Conservation (phyloP, 768 basidiomycete genomes). For the Pisolithus marmoratus region DNA sequence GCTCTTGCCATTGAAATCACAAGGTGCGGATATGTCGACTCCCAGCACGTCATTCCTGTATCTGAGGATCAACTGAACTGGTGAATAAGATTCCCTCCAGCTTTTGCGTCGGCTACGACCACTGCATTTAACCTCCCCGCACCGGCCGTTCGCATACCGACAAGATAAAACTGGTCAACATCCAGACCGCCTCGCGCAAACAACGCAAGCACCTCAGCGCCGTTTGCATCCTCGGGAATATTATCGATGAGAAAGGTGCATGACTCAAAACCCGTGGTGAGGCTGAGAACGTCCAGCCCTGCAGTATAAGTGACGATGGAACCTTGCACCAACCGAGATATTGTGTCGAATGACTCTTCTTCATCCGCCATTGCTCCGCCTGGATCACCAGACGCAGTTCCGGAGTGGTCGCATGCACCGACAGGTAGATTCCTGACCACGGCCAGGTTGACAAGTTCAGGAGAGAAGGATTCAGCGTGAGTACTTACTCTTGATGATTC, state of each 20-base stretch:
- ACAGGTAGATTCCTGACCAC: neutral
- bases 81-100: slow-evolving; percentile 35
- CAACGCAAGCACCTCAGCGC: slow-evolving; percentile 36
- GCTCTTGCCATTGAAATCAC: neutral
- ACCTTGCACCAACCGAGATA: slow-evolving; percentile 33
- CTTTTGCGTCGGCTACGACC: slow-evolving; percentile 38
- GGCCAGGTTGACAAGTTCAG: neutral
- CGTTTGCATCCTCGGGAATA: slow-evolving; percentile 36
- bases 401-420: neutral
- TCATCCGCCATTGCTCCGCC: neutral
- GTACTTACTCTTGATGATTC: neutral
- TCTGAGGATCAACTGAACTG: slow-evolving; percentile 43
- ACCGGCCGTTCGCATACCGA: slow-evolving; percentile 24
- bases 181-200: slow-evolving; percentile 40
- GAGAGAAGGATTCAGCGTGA: too few relatives aligned
- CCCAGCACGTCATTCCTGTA: slow-evolving; percentile 32
- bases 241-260: slow-evolving; percentile 42
- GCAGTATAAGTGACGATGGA: slow-evolving; percentile 46
- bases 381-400: too few relatives aligned
- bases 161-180: slow-evolving; percentile 27
- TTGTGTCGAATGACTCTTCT: neutral
- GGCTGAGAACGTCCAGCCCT: slow-evolving; percentile 39
- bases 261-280: slow-evolving; percentile 49
- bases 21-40: neutral
- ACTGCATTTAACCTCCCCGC: slow-evolving; percentile 33